phyloP scores from a whole-genome alignment of 2,329 filamentous ascomycete genomes.

The Fusarium subglutinans region DNA sequence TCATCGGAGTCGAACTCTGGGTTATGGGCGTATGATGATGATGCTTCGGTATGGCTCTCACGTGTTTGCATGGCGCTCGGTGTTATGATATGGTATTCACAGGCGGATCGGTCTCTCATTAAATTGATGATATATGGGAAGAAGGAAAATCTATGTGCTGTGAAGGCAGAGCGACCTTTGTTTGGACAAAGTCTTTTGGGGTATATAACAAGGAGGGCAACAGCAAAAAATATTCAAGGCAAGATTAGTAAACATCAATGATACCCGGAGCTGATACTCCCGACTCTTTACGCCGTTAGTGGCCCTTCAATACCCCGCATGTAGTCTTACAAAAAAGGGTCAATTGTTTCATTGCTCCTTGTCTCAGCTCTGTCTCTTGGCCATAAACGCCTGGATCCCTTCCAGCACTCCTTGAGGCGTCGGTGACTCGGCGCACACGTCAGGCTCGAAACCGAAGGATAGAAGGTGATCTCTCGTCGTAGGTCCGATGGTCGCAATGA shows the following conservation, averaged over 20 bases:
- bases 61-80: slow-evolving; percentile 29
- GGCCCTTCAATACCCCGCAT: not conserved
- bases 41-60: slow-evolving; percentile 2
- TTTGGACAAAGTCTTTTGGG: not conserved
- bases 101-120: slow-evolving; percentile 10
- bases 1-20: slow-evolving; percentile 94
- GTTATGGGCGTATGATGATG: slow-evolving; percentile 71
- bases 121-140: not conserved
- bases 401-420: slow-evolving; percentile 81
- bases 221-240: slow-evolving; percentile 8
- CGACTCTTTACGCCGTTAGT: slow-evolving; percentile 19
- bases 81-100: slow-evolving; percentile 17
- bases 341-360: not conserved
- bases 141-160: not conserved
- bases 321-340: not conserved
- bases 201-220: slow-evolving; percentile 13
- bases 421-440: slow-evolving; percentile 84
- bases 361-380: slow-evolving; percentile 20
- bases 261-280: slow-evolving; percentile 44
- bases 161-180: not conserved
- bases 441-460: slow-evolving; percentile 73
- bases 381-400: slow-evolving; percentile 64
- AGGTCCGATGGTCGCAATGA: slow-evolving; percentile 89
- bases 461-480: slow-evolving; percentile 84
- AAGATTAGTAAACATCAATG: slow-evolving; percentile 36